Evolutionary conservation across 2,329 filamentous ascomycete species (phyloP).

Genomic region (Aquanectria penicillioides): DNA sequence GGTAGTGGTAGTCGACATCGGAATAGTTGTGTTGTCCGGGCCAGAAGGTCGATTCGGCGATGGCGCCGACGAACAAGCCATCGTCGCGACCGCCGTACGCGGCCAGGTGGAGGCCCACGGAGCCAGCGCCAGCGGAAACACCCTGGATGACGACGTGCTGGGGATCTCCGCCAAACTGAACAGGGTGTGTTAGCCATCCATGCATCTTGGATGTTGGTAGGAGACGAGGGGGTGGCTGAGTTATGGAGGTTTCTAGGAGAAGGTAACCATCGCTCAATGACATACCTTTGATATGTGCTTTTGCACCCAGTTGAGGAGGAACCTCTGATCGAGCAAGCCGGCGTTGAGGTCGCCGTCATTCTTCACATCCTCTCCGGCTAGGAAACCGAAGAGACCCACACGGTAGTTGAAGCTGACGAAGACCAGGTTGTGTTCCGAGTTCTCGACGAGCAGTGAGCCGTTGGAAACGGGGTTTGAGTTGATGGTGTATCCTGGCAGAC

Average conservation of each 20-base stretch:
- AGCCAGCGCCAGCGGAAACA: constrained; percentile 69
- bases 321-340: constrained; percentile 71
- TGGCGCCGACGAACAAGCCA: constrained; percentile 56
- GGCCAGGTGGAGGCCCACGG: constrained; percentile 63
- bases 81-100: constrained; percentile 58
- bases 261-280: no score
- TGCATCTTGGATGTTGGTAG: neutral
- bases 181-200: neutral
- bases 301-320: constrained; percentile 69
- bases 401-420: constrained; percentile 72
- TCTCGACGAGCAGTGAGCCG: constrained; percentile 56
- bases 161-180: constrained; percentile 66
- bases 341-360: constrained; percentile 68
- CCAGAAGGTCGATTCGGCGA: constrained; percentile 60
- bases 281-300: constrained; percentile 62
- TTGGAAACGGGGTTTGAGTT: constrained; percentile 64
- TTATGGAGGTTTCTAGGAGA: no score
- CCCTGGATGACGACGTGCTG: constrained; percentile 69
- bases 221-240: no score
- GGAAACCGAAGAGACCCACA: constrained; percentile 70
- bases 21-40: constrained; percentile 56
- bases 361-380: constrained; percentile 66
- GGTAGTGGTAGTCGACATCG: constrained; percentile 61
- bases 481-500: constrained; percentile 52
- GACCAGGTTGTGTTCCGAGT: constrained; percentile 58